These are phyloP conservation scores for Dryas octopetala DNA, from an alignment of 306 rosid species.

Conservation along the genomic window DNA sequence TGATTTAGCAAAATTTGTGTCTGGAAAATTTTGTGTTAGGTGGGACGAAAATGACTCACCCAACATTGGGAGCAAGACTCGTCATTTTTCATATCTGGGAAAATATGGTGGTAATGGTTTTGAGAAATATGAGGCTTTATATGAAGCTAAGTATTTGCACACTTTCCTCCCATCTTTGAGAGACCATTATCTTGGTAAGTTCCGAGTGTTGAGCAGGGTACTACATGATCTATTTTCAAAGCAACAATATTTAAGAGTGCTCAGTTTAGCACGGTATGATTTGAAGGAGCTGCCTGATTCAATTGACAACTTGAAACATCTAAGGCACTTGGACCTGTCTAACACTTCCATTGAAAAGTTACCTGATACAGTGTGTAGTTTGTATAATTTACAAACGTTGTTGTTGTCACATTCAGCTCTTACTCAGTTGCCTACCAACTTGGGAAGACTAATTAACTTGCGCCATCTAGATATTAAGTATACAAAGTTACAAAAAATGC, in stretches of 20 bases:
- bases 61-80: background rate
- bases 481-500: background rate
- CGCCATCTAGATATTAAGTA: background rate
- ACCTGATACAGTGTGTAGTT: background rate
- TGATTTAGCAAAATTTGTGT: background rate
- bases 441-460: background rate
- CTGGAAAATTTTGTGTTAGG: background rate
- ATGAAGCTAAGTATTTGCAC: background rate
- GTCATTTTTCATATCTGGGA: background rate
- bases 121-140: background rate
- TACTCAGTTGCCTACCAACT: background rate
- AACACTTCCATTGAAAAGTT: background rate
- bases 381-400: background rate
- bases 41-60: background rate
- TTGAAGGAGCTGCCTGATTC: background rate
- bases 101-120: background rate
- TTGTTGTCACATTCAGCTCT: background rate
- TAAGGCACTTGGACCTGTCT: background rate
- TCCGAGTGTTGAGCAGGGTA: background rate
- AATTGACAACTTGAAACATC: background rate
- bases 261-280: background rate
- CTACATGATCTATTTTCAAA: background rate
- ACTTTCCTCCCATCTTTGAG: background rate
- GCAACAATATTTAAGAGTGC: background rate
- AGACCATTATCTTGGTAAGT: too few relatives aligned